phyloP scores from a whole-genome alignment of 2,329 filamentous ascomycete genomes.

The Curvularia verruculosa region DNA sequence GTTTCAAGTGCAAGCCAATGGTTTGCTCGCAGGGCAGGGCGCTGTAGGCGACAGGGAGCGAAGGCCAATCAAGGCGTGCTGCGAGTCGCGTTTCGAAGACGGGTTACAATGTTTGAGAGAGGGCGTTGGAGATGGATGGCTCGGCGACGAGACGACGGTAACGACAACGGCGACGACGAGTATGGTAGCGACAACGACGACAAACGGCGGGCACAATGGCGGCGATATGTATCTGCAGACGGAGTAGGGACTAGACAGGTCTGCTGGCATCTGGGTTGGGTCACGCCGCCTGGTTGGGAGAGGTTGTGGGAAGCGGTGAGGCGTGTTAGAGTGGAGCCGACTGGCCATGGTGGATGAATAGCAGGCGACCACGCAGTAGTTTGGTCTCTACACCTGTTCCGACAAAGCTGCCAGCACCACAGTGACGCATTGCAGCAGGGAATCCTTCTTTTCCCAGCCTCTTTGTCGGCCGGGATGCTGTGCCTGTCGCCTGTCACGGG shows the following conservation, averaged over 20 bases:
- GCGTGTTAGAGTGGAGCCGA: conserved; percentile 31
- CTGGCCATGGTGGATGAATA: conserved; percentile 35
- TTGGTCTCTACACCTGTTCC: conserved; percentile 48
- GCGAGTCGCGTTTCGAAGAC: conserved; percentile 42
- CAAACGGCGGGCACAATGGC: neutral
- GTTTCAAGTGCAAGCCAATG: conserved; percentile 46
- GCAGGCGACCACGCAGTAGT: conserved; percentile 42
- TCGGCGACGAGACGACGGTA: neutral
- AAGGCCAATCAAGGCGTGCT: conserved; percentile 40
- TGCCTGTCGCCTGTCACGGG: neutral
- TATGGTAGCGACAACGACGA: neutral
- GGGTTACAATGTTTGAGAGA: conserved; percentile 37
- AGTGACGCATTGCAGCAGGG: conserved; percentile 29
- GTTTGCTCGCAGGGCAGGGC: conserved; percentile 30
- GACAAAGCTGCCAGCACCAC: conserved; percentile 49
- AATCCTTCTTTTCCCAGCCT: neutral
- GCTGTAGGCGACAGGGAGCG: conserved; percentile 37
- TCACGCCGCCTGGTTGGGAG: conserved; percentile 32
- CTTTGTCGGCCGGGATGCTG: neutral
- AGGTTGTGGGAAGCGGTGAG: conserved; percentile 42
- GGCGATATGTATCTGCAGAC: conserved; percentile 28
- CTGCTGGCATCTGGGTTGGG: conserved; percentile 32
- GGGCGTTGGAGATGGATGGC: conserved; percentile 13
- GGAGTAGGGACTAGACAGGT: conserved; percentile 25
- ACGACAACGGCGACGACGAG: neutral